These are phyloP conservation scores for Lactarius psammicola DNA, from an alignment of 768 basidiomycete species.

Conservation along the genomic window DNA sequence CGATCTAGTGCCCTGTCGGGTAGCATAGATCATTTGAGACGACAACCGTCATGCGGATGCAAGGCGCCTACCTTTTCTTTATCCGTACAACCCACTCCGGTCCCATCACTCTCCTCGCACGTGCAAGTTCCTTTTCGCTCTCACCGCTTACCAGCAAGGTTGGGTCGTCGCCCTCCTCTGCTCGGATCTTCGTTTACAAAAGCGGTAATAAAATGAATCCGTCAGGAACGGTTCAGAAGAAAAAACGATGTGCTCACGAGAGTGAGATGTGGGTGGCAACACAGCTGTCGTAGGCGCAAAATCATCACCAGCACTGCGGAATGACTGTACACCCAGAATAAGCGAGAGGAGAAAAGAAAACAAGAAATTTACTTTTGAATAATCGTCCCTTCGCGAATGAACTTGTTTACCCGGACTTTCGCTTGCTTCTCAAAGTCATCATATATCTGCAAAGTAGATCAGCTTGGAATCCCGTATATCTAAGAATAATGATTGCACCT, in stretches of 20 bases:
- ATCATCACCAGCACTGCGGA: conserved; percentile 59
- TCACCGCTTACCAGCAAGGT: conserved; percentile 47
- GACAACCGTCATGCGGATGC: not conserved
- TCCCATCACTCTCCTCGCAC: conserved; percentile 49
- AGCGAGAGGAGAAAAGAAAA: not conserved
- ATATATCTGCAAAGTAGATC: conserved; percentile 45
- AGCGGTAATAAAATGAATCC: not conserved
- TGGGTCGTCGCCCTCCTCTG: conserved; percentile 51
- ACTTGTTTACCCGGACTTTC: conserved; percentile 56
- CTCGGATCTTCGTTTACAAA: conserved; percentile 36
- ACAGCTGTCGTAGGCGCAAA: conserved; percentile 70
- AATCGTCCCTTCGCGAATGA: conserved; percentile 61
- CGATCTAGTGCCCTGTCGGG: conserved; percentile 46
- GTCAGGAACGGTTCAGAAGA: not conserved
- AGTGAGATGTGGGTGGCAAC: conserved; percentile 70
- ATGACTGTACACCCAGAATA: conserved; percentile 39
- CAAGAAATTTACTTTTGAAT: conserved; percentile 54
- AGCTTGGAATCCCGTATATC: not conserved
- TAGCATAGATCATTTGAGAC: conserved; percentile 36
- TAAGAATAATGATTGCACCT: conserved; percentile 40
- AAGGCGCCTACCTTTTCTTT: conserved; percentile 4
- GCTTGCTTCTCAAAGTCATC: conserved; percentile 55
- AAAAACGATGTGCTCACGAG: conserved; percentile 44
- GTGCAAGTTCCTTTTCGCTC: conserved; percentile 53
- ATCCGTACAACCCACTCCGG: conserved; percentile 41